Evolutionary conservation across 179 eudicot species (phyloP).

Genomic region (Vitellaria paradoxa): DNA sequence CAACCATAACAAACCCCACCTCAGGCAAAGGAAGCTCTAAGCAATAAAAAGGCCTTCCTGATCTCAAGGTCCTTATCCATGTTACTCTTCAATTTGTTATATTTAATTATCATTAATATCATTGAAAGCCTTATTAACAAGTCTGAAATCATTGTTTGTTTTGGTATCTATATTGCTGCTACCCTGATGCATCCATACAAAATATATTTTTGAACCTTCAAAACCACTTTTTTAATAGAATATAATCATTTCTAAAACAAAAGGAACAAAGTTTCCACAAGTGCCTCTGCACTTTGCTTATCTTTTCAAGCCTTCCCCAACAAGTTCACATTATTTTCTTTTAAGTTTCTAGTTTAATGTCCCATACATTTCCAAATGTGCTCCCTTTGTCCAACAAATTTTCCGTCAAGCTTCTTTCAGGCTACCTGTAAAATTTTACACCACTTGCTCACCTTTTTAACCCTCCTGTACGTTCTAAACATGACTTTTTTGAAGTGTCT

Average conservation of each 20-base stretch:
- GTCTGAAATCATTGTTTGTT: neutral
- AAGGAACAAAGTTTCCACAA: neutral
- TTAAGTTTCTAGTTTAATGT: neutral
- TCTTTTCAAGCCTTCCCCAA: neutral
- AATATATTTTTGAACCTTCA: neutral
- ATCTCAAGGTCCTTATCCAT: neutral
- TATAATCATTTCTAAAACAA: neutral
- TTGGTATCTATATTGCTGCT: too few relatives aligned
- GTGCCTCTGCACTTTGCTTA: too few relatives aligned
- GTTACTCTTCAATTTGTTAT: too few relatives aligned
- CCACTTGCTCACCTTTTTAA: too few relatives aligned
- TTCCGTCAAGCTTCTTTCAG: neutral
- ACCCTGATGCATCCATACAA: neutral
- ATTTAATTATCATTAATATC: too few relatives aligned
- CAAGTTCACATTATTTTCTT: neutral
- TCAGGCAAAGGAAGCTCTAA: neutral
- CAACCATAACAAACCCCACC: neutral
- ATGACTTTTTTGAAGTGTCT: neutral
- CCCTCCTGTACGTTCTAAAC: neutral
- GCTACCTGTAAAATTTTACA: neutral
- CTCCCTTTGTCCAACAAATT: constrained; percentile 5
- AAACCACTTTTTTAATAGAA: neutral
- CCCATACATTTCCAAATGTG: neutral
- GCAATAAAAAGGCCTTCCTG: neutral
- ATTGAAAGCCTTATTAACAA: too few relatives aligned